A percentile compares a stretch with the other conserved stretches of the same genome.
Evolutionary conservation across 352 stramenopile genomes (phyloP).

Genomic region (Globisporangium yorkense): DNA sequence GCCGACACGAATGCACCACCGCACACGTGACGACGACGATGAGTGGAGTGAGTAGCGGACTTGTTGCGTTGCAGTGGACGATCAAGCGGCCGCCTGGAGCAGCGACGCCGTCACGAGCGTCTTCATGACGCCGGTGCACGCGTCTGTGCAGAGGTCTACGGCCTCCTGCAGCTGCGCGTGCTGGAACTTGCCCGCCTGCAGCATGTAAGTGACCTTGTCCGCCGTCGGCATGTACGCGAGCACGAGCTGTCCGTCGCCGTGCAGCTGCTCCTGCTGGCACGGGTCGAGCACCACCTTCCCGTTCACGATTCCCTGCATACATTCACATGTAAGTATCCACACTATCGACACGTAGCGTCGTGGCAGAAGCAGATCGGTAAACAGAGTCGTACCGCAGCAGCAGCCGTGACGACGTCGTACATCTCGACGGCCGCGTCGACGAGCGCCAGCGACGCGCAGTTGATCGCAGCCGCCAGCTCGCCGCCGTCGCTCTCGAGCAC

Average conservation of each 20-base stretch:
- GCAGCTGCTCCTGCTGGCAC: conserved; percentile 53
- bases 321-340: conserved; percentile 5
- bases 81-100: conserved; percentile 26
- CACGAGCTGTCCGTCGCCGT: conserved; percentile 54
- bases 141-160: conserved; percentile 86
- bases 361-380: background rate
- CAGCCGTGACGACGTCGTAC: conserved; percentile 85
- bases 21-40: too few species aligned
- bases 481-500: conserved; percentile 85
- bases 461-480: conserved; percentile 77
- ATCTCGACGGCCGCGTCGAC: conserved; percentile 89
- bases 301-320: conserved; percentile 40
- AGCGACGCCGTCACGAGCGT: conserved; percentile 52
- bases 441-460: conserved; percentile 84
- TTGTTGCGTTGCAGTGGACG: background rate
- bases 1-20: background rate
- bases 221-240: conserved; percentile 85
- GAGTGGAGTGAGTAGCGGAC: background rate
- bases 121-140: conserved; percentile 51
- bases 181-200: conserved; percentile 76
- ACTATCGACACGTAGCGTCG: background rate
- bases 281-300: conserved; percentile 64
- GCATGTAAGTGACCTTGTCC: conserved; percentile 81
- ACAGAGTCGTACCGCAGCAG: conserved; percentile 30
- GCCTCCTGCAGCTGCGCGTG: conserved; percentile 76